A percentile compares a stretch with the other conserved stretches of the same genome.
Conservation (phyloP, 768 basidiomycete species). For the Hydnum rufescens region DNA sequence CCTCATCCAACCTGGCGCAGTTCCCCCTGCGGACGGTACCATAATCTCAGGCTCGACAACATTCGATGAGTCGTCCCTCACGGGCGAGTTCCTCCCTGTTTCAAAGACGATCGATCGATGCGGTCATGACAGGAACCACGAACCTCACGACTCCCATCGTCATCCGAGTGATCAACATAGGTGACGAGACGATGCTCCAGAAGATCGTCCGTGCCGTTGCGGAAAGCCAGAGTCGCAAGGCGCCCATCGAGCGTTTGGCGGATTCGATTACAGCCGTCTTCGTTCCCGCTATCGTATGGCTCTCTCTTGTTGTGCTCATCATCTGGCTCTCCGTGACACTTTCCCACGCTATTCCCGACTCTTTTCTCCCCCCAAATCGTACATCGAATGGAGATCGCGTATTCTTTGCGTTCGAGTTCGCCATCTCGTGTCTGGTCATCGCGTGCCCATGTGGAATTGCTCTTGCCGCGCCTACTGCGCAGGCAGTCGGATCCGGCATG, state of each 20-base stretch:
- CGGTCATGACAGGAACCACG: conserved; percentile 56
- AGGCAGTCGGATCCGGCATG: conserved; percentile 64
- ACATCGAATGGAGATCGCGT: conserved; percentile 36
- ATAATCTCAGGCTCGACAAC: conserved; percentile 28
- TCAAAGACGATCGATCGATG: conserved; percentile 40
- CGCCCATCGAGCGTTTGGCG: conserved; percentile 61
- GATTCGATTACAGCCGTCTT: conserved; percentile 59
- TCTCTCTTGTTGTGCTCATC: conserved; percentile 51
- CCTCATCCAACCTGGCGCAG: conserved; percentile 47
- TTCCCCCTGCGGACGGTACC: conserved; percentile 58
- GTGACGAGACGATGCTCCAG: conserved; percentile 60
- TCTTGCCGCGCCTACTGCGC: conserved; percentile 69
- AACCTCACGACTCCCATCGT: conserved; percentile 41
- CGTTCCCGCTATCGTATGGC: conserved; percentile 54
- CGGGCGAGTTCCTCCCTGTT: conserved; percentile 53
- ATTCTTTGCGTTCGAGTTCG: conserved; percentile 44
- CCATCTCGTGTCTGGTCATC: conserved; percentile 64
- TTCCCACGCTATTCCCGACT: conserved; percentile 31
- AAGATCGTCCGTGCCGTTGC: conserved; percentile 57
- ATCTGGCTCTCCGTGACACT: conserved; percentile 51
- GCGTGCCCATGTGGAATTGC: conserved; percentile 79
- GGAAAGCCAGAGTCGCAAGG: conserved; percentile 50
- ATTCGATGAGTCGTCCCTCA: conserved; percentile 74
- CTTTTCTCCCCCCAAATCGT: conserved; percentile 31
- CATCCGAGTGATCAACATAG: conserved; percentile 38